phyloP scores from a whole-genome alignment of 1,284 basidiomycete genomes.

The Trametes hirsuta region DNA sequence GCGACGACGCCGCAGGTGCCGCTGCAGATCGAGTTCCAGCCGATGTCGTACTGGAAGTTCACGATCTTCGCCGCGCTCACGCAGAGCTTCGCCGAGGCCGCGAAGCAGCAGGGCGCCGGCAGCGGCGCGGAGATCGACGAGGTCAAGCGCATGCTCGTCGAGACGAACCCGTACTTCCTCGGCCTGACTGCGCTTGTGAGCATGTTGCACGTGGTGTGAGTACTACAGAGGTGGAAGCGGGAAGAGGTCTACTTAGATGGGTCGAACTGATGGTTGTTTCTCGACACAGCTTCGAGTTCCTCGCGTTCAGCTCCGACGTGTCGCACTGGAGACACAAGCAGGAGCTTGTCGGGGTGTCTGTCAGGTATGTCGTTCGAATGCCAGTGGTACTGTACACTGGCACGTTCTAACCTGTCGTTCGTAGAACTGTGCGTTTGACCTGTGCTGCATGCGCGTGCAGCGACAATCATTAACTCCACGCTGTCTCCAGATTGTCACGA shows the following conservation, averaged over 20 bases:
- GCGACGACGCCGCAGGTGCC: constrained; percentile 74
- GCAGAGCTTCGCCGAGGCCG: constrained; percentile 81
- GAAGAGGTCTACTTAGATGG: neutral
- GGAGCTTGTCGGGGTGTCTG: constrained; percentile 83
- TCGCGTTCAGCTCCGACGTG: constrained; percentile 94
- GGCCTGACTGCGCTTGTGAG: constrained; percentile 82
- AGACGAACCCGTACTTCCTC: constrained; percentile 93
- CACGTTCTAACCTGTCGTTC: neutral
- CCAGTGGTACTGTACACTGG: constrained; percentile 1
- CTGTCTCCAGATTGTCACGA: constrained; percentile 76
- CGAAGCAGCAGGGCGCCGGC: constrained; percentile 68
- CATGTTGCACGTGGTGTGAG: constrained; percentile 84
- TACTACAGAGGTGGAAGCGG: constrained; percentile 16
- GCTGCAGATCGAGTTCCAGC: constrained; percentile 82
- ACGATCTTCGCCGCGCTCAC: constrained; percentile 83
- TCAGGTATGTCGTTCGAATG: constrained; percentile 53
- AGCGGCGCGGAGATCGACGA: constrained; percentile 84
- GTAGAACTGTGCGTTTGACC: constrained; percentile 44
- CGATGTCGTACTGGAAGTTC: constrained; percentile 87
- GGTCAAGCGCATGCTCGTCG: constrained; percentile 90
- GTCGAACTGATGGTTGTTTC: neutral
- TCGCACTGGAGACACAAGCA: constrained; percentile 94
- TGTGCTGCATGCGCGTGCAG: neutral
- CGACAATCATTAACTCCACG: neutral
- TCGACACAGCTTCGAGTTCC: constrained; percentile 79